These are phyloP conservation scores for Clitoria ternatea DNA, from an alignment of 306 rosid species.

Conservation along the genomic window DNA sequence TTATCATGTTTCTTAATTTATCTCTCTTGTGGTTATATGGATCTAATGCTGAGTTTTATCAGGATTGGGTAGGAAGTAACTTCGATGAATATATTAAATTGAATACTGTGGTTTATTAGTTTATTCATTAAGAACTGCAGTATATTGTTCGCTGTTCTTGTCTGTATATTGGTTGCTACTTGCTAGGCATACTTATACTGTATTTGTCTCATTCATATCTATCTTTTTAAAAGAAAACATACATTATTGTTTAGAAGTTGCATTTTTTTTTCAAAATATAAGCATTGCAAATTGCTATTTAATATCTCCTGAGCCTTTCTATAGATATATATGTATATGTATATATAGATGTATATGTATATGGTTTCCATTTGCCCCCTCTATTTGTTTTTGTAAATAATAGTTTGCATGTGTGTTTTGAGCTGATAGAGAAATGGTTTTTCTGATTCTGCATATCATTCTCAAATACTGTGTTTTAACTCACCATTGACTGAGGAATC, in stretches of 20 bases:
- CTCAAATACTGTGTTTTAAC: conserved; percentile 7
- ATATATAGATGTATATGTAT: too few species aligned
- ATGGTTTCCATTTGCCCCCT: not conserved
- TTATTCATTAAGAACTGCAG: conserved; percentile 5
- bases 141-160: not conserved
- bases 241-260: conserved; percentile 10
- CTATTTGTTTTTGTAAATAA: not conserved
- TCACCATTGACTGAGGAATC: conserved; percentile 19
- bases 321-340: too few species aligned
- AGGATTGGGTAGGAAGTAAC: conserved; percentile 8
- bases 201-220: not conserved
- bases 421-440: not conserved
- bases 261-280: conserved; percentile 4
- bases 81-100: conserved; percentile 7
- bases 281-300: not conserved
- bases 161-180: conserved; percentile 1
- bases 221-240: not conserved
- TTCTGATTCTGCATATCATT: conserved; percentile 9
- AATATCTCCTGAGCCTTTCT: not conserved
- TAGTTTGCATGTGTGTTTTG: not conserved
- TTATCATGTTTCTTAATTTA: conserved; percentile 1
- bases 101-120: conserved; percentile 8
- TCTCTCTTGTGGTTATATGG: conserved; percentile 14
- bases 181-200: not conserved
- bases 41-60: not conserved